These are phyloP conservation scores for Diddensiella transvaalensis DNA, from an alignment of 805 yeast genomes.

Conservation along the genomic window DNA sequence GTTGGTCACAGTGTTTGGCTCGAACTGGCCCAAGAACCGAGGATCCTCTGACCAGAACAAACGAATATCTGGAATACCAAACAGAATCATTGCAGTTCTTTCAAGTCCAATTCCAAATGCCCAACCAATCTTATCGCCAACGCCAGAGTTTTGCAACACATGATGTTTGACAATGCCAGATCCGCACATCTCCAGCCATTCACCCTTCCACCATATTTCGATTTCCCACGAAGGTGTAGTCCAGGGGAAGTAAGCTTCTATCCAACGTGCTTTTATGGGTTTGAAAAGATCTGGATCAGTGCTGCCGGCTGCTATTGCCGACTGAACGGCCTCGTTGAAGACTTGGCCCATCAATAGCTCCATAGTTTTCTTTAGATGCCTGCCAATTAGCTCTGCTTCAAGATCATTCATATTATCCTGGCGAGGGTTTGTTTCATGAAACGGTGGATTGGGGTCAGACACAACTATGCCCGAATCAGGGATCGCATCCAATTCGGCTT, in stretches of 20 bases:
- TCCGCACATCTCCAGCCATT: slow-evolving; percentile 97
- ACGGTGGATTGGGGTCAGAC: slow-evolving; percentile 64
- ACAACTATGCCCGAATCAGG: slow-evolving; percentile 69
- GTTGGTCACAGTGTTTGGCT: slow-evolving; percentile 56
- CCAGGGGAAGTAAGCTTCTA: slow-evolving; percentile 96
- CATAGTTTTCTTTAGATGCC: slow-evolving; percentile 80
- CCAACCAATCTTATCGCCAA: slow-evolving; percentile 74
- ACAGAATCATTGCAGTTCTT: slow-evolving; percentile 90
- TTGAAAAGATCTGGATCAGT: slow-evolving; percentile 58
- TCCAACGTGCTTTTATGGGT: slow-evolving; percentile 88
- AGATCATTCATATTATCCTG: slow-evolving; percentile 69
- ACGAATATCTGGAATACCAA: slow-evolving; percentile 93
- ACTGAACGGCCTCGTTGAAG: slow-evolving; percentile 64
- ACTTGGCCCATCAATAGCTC: slow-evolving; percentile 81
- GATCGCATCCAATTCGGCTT: slow-evolving; percentile 57
- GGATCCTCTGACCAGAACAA: slow-evolving; percentile 86
- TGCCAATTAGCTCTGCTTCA: slow-evolving; percentile 66
- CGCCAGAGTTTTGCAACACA: slow-evolving; percentile 70
- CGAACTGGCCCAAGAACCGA: slow-evolving; percentile 72
- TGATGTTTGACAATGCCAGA: slow-evolving; percentile 85
- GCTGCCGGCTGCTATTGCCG: slow-evolving; percentile 59
- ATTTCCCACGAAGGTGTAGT: slow-evolving; percentile 98
- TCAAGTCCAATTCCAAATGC: slow-evolving; percentile 97
- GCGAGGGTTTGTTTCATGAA: slow-evolving; percentile 66
- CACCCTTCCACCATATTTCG: slow-evolving; percentile 98